Percentiles rank a stretch among this genome's conserved stretches.
These are phyloP conservation scores for Suzukiozyma palmioleophila DNA, from an alignment of 1,139 yeast species.

Conservation along the genomic window DNA sequence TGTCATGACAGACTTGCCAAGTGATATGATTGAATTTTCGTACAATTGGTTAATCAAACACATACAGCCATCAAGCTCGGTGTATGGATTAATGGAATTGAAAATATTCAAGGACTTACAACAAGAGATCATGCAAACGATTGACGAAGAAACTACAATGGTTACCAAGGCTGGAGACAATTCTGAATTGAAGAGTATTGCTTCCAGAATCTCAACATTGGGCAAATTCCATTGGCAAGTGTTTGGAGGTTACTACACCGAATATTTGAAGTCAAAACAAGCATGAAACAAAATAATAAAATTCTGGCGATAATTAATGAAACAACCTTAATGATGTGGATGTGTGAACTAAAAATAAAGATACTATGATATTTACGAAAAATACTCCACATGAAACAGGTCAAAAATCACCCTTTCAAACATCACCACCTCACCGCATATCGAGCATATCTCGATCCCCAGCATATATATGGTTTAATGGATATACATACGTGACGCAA, in stretches of 20 bases:
- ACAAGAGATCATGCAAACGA: slow-evolving; percentile 25
- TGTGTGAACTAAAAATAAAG: slow-evolving; percentile 2
- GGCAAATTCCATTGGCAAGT: slow-evolving; percentile 72
- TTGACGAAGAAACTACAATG: slow-evolving; percentile 6
- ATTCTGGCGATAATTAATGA: slow-evolving; percentile 2
- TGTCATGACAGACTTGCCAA: slow-evolving; percentile 23
- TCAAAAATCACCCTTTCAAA: background rate
- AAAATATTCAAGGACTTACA: slow-evolving; percentile 53
- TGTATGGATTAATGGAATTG: slow-evolving; percentile 73
- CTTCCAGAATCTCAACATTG: slow-evolving; percentile 51
- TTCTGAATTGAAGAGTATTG: slow-evolving; percentile 45
- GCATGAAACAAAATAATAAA: background rate
- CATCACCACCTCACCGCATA: background rate
- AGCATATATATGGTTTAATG: slow-evolving; percentile 5
- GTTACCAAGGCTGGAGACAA: background rate
- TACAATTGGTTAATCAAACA: slow-evolving; percentile 81
- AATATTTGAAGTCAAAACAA: slow-evolving; percentile 10
- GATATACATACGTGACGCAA: background rate
- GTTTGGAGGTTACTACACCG: slow-evolving; percentile 51
- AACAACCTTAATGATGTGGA: slow-evolving; percentile 4
- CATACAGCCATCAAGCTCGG: slow-evolving; percentile 78
- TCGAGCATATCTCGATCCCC: slow-evolving; percentile 2
- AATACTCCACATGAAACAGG: background rate
- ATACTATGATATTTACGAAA: background rate
- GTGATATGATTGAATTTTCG: slow-evolving; percentile 55